Percentiles rank a stretch among this genome's conserved stretches.
Evolutionary conservation across 768 basidiomycete species (phyloP).

Genomic region (Kwoniella bestiolae): DNA sequence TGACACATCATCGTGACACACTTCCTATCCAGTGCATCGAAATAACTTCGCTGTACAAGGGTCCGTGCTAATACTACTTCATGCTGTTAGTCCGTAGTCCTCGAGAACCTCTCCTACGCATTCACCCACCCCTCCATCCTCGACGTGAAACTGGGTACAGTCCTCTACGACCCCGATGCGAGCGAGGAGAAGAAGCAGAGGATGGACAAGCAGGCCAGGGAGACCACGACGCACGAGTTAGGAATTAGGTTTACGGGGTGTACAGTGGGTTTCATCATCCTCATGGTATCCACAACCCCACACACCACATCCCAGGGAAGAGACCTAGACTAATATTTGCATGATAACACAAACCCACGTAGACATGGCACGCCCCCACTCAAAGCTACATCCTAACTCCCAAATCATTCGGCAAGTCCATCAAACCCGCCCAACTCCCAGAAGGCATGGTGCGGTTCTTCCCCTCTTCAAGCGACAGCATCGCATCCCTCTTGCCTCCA

Average conservation of each 20-base stretch:
- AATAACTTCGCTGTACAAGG: not conserved
- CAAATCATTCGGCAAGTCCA: conserved; percentile 71
- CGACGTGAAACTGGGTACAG: conserved; percentile 90
- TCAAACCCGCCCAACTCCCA: conserved; percentile 70
- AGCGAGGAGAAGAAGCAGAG: conserved; percentile 73
- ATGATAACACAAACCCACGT: no score
- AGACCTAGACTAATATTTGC: no score
- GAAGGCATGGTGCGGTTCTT: conserved; percentile 81
- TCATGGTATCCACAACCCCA: no score
- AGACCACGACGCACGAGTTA: conserved; percentile 73
- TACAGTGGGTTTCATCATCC: no score
- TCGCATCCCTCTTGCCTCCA: conserved; percentile 25
- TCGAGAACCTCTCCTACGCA: conserved; percentile 77
- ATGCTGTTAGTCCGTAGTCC: conserved; percentile 69
- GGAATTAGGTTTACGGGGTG: conserved; percentile 88
- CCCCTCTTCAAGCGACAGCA: conserved; percentile 59
- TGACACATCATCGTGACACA: no score
- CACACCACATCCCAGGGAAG: no score
- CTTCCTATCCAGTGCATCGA: no score
- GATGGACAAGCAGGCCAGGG: conserved; percentile 72
- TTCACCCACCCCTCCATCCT: conserved; percentile 84
- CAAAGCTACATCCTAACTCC: conserved; percentile 67
- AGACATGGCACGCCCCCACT: conserved; percentile 75
- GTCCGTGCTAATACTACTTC: not conserved
- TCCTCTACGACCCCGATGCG: conserved; percentile 73